Conservation (phyloP, 306 rosid genomes). For the Corylus avellana region DNA sequence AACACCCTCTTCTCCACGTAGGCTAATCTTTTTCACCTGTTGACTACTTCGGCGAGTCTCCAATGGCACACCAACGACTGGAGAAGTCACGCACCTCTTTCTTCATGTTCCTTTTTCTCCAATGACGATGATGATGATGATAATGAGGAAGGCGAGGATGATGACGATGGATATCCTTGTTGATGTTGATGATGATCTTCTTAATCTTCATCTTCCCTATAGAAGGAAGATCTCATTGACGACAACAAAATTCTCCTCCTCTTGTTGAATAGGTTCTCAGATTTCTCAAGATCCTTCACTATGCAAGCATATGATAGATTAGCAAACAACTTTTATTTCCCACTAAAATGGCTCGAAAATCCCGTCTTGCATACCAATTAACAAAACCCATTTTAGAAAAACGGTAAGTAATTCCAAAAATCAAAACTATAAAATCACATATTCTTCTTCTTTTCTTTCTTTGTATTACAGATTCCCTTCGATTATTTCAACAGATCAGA, state of each 20-base stretch:
- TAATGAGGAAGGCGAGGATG: slow-evolving; percentile 32
- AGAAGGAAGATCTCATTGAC: slow-evolving; percentile 60
- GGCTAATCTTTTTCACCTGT: too few species aligned
- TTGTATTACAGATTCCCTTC: too few species aligned
- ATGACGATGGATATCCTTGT: slow-evolving; percentile 20
- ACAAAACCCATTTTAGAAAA: slow-evolving; percentile 1
- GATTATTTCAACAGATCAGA: too few species aligned
- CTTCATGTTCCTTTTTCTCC: slow-evolving; percentile 42
- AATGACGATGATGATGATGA: slow-evolving; percentile 25
- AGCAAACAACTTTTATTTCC: slow-evolving; percentile 87
- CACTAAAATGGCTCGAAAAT: slow-evolving; percentile 71
- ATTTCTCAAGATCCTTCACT: slow-evolving; percentile 61
- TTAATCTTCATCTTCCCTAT: slow-evolving; percentile 55
- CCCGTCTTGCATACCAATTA: slow-evolving; percentile 62
- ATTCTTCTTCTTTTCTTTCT: too few species aligned
- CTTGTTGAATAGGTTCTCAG: slow-evolving; percentile 81
- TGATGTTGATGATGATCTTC: slow-evolving; percentile 18
- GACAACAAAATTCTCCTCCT: slow-evolving; percentile 63
- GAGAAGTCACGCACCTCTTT: not conserved
- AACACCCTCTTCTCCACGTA: too few species aligned
- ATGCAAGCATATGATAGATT: slow-evolving; percentile 56
- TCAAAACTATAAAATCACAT: not conserved
- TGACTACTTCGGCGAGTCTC: too few species aligned
- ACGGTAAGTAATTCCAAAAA: not conserved
- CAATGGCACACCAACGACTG: too few species aligned